These are phyloP conservation scores for Ceratopteris richardii DNA, from an alignment of 75 land plant species.

Conservation along the genomic window DNA sequence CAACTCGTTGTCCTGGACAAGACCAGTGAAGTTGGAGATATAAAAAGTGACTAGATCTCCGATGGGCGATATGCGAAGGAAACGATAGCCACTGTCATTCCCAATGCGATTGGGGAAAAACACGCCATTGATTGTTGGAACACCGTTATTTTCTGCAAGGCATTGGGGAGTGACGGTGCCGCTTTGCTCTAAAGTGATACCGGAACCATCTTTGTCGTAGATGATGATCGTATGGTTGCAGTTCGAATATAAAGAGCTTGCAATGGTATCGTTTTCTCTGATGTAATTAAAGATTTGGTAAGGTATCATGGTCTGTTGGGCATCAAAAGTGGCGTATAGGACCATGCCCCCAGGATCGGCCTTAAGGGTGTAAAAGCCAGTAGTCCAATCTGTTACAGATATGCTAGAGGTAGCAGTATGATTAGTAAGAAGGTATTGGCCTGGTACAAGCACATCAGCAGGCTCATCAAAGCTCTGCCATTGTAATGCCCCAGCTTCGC, in stretches of 20 bases:
- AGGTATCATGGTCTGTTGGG: constrained; percentile 6
- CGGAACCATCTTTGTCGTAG: background rate
- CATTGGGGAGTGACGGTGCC: constrained; percentile 3
- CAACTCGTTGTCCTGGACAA: background rate
- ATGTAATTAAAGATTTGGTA: constrained; percentile 9
- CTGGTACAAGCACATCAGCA: constrained; percentile 47
- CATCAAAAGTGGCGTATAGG: constrained; percentile 4
- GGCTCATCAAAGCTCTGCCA: constrained; percentile 72
- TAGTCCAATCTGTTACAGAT: background rate
- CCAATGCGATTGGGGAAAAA: constrained; percentile 1
- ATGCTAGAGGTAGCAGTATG: background rate
- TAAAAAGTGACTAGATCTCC: background rate
- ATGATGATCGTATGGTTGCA: constrained; percentile 7
- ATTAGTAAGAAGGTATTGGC: constrained; percentile 20
- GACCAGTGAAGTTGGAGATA: background rate
- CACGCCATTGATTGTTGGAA: background rate
- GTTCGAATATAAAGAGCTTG: constrained; percentile 1
- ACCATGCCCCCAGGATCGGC: constrained; percentile 13
- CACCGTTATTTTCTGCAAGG: background rate
- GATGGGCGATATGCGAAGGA: background rate
- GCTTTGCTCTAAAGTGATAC: constrained; percentile 3
- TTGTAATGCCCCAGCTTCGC: background rate
- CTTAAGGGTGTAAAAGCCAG: constrained; percentile 4
- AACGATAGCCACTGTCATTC: background rate
- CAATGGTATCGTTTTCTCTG: background rate